Conservation (phyloP, 116 monocot species). For the Iris pallida region DNA sequence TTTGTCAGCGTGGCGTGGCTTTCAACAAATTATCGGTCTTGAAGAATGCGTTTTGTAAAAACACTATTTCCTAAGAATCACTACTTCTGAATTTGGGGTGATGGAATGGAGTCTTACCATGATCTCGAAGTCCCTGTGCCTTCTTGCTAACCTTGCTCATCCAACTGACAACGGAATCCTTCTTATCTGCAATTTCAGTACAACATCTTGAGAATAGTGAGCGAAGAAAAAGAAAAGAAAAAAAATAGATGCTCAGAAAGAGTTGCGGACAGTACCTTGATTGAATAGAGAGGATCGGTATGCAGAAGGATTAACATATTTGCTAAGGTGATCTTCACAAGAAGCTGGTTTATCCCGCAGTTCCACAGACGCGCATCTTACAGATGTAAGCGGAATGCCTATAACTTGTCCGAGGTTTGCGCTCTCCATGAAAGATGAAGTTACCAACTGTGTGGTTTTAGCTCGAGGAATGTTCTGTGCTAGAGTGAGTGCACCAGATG, state of each 20-base stretch:
- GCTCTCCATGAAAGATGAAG: background rate
- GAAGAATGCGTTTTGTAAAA: too few species aligned
- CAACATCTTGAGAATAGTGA: too few species aligned
- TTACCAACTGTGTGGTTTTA: background rate
- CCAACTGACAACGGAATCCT: slow-evolving; percentile 8
- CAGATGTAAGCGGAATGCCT: slow-evolving; percentile 6
- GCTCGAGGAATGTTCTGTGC: background rate
- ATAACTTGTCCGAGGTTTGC: slow-evolving; percentile 2
- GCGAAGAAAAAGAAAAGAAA: background rate
- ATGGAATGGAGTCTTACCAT: slow-evolving; percentile 2
- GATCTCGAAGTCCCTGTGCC: slow-evolving; percentile 12
- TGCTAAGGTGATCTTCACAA: background rate
- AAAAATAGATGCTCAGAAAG: background rate
- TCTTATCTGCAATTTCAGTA: background rate
- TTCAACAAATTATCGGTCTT: too few species aligned
- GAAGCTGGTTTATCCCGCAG: background rate
- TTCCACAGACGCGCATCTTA: slow-evolving; percentile 2
- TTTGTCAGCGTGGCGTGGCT: too few species aligned
- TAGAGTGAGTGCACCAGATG: background rate
- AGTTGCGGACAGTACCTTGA: too few species aligned
- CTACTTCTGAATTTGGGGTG: too few species aligned
- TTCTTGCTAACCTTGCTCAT: slow-evolving; percentile 17
- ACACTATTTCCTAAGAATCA: too few species aligned
- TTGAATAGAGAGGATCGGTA: too few species aligned
- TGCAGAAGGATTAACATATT: background rate